phyloP scores from a whole-genome alignment of 2,329 filamentous ascomycete genomes.

The Cytospora paraplurivora region DNA sequence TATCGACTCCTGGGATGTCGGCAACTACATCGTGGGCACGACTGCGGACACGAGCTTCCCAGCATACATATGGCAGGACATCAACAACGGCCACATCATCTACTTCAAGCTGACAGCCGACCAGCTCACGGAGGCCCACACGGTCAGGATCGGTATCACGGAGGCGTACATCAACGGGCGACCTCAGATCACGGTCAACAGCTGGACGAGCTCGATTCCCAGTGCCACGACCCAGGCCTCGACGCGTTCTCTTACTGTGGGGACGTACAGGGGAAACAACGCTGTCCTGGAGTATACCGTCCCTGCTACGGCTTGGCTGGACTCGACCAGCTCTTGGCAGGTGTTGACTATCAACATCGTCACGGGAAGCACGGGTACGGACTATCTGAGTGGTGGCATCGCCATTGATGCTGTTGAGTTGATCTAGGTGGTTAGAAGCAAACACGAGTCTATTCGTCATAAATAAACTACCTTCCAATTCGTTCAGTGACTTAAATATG shows the following conservation, averaged over 20 bases:
- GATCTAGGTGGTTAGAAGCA: constrained; percentile 1
- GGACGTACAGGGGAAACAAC: constrained; percentile 39
- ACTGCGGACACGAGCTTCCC: constrained; percentile 41
- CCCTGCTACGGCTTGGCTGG: constrained; percentile 35
- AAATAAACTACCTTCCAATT: no score
- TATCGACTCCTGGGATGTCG: constrained; percentile 36
- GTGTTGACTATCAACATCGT: constrained; percentile 36
- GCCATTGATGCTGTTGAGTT: constrained; percentile 37
- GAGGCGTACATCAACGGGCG: constrained; percentile 38
- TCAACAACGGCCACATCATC: constrained; percentile 45
- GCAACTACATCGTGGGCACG: constrained; percentile 42
- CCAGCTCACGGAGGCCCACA: constrained; percentile 36
- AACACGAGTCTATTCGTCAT: no score
- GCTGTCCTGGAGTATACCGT: constrained; percentile 36
- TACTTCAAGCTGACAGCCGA: constrained; percentile 41
- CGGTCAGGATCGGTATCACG: constrained; percentile 38
- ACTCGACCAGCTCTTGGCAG: constrained; percentile 36
- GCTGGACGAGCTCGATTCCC: constrained; percentile 35
- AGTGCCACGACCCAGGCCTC: constrained; percentile 36
- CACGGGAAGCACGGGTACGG: constrained; percentile 34
- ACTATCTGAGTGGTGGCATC: constrained; percentile 37
- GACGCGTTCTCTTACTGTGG: constrained; percentile 39
- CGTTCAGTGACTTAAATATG: no score
- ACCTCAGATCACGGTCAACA: constrained; percentile 37
- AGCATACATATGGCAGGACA: constrained; percentile 45